A percentile compares a stretch with the other conserved stretches of the same genome.
These are phyloP conservation scores for Rhizopus sp. DNA, from an alignment of 371 early-diverging fungal genomes.

Conservation along the genomic window DNA sequence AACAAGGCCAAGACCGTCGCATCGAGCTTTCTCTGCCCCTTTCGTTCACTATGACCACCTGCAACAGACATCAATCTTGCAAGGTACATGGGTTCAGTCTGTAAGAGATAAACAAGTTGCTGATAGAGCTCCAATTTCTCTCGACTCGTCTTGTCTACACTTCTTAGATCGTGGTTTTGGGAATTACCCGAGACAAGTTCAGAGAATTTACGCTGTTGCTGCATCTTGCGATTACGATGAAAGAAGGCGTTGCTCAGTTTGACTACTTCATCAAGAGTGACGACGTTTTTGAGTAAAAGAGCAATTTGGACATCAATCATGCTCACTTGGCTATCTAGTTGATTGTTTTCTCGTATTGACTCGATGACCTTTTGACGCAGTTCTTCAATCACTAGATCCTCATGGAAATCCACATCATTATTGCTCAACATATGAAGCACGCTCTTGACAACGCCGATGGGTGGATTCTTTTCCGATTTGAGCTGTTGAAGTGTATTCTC, in stretches of 20 bases:
- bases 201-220: slow-evolving; percentile 54
- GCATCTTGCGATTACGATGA: slow-evolving; percentile 45
- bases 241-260: slow-evolving; percentile 58
- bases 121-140: slow-evolving; percentile 83
- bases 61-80: slow-evolving; percentile 85
- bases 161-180: slow-evolving; percentile 55
- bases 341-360: slow-evolving; percentile 90
- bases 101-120: slow-evolving; percentile 93
- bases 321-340: slow-evolving; percentile 80
- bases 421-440: slow-evolving; percentile 93
- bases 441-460: slow-evolving; percentile 79
- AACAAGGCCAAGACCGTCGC: slow-evolving; percentile 90
- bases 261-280: slow-evolving; percentile 91
- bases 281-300: slow-evolving; percentile 94
- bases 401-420: slow-evolving; percentile 89
- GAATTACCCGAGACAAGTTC: slow-evolving; percentile 30
- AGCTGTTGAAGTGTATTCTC: slow-evolving; percentile 22
- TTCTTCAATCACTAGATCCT: slow-evolving; percentile 87
- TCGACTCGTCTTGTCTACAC: slow-evolving; percentile 87
- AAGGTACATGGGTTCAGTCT: slow-evolving; percentile 94
- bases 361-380: slow-evolving; percentile 86
- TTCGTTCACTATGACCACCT: slow-evolving; percentile 55
- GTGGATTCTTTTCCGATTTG: slow-evolving; percentile 72
- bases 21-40: slow-evolving; percentile 73
- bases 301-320: slow-evolving; percentile 97